Conservation (phyloP, 2,329 filamentous ascomycete species). For the Fusarium decemcellulare region DNA sequence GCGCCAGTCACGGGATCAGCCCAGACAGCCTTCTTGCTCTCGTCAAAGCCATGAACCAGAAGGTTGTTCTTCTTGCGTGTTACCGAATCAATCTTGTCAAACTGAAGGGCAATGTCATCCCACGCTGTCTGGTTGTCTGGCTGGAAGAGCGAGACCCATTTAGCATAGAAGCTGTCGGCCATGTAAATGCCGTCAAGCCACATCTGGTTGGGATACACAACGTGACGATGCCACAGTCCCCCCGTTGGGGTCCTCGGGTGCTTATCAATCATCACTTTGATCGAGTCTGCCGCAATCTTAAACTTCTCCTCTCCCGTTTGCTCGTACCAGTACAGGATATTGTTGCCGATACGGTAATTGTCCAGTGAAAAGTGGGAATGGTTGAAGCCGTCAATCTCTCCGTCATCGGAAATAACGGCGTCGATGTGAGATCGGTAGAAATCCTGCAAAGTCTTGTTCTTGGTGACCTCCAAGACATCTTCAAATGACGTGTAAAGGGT, state of each 20-base stretch:
- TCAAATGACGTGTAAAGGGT: slow-evolving; percentile 65
- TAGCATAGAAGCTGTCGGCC: slow-evolving; percentile 60
- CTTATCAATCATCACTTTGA: slow-evolving; percentile 60
- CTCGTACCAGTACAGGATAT: slow-evolving; percentile 64
- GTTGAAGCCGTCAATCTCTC: slow-evolving; percentile 62
- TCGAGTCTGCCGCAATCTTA: slow-evolving; percentile 60
- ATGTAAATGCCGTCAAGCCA: slow-evolving; percentile 71
- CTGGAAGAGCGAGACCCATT: slow-evolving; percentile 55
- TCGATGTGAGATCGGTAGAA: slow-evolving; percentile 63
- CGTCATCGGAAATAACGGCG: slow-evolving; percentile 57
- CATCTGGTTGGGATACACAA: slow-evolving; percentile 67
- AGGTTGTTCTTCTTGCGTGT: slow-evolving; percentile 58
- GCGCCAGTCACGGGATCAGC: slow-evolving; percentile 64
- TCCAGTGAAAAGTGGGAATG: slow-evolving; percentile 63
- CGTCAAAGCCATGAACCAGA: slow-evolving; percentile 69
- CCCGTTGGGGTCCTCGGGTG: slow-evolving; percentile 64
- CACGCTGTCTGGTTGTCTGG: slow-evolving; percentile 55
- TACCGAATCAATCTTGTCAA: slow-evolving; percentile 59
- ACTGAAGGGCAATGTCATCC: slow-evolving; percentile 60
- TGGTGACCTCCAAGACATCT: slow-evolving; percentile 58
- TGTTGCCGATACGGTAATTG: slow-evolving; percentile 67
- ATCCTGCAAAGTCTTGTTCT: slow-evolving; percentile 58
- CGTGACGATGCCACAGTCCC: slow-evolving; percentile 66
- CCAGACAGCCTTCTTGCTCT: slow-evolving; percentile 63
- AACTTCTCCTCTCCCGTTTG: slow-evolving; percentile 62